phyloP scores from a whole-genome alignment of 1,284 basidiomycete species.

The Ustilago bromivora region DNA sequence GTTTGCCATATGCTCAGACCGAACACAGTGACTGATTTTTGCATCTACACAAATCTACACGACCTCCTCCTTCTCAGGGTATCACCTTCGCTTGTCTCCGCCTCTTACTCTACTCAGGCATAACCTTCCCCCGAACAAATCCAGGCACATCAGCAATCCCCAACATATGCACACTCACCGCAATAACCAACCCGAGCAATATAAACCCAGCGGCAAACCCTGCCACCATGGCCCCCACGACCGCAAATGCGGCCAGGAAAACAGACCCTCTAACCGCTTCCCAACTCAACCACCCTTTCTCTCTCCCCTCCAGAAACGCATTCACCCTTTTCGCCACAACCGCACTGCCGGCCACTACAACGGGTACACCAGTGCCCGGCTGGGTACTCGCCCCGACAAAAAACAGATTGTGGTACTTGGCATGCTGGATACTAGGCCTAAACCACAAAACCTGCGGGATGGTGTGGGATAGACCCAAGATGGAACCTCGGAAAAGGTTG shows the following conservation, averaged over 20 bases:
- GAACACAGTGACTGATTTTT: too few species aligned
- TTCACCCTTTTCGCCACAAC: slow-evolving; percentile 55
- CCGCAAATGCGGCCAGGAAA: slow-evolving; percentile 26
- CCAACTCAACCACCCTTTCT: slow-evolving; percentile 41
- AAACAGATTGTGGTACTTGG: slow-evolving; percentile 64
- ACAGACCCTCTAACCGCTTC: slow-evolving; percentile 44
- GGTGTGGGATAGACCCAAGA: slow-evolving; percentile 70
- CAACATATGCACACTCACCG: slow-evolving; percentile 31
- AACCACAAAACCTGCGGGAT: slow-evolving; percentile 69
- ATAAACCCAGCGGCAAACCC: slow-evolving; percentile 37
- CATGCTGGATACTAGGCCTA: slow-evolving; percentile 66
- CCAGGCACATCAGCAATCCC: slow-evolving; percentile 47
- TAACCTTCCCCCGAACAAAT: slow-evolving; percentile 35
- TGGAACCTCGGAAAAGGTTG: slow-evolving; percentile 70
- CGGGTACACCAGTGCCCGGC: slow-evolving; percentile 70
- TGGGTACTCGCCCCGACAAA: slow-evolving; percentile 71
- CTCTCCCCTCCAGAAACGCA: slow-evolving; percentile 34
- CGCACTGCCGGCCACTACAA: slow-evolving; percentile 61
- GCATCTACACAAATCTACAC: too few species aligned
- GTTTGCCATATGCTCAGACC: too few species aligned
- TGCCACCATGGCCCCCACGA: slow-evolving; percentile 28
- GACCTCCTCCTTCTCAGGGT: too few species aligned
- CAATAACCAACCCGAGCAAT: slow-evolving; percentile 31
- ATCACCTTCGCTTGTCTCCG: too few species aligned
- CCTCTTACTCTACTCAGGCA: slow-evolving; percentile 25